phyloP scores from a whole-genome alignment of 257 asterid species.

The Ilex asprella region DNA sequence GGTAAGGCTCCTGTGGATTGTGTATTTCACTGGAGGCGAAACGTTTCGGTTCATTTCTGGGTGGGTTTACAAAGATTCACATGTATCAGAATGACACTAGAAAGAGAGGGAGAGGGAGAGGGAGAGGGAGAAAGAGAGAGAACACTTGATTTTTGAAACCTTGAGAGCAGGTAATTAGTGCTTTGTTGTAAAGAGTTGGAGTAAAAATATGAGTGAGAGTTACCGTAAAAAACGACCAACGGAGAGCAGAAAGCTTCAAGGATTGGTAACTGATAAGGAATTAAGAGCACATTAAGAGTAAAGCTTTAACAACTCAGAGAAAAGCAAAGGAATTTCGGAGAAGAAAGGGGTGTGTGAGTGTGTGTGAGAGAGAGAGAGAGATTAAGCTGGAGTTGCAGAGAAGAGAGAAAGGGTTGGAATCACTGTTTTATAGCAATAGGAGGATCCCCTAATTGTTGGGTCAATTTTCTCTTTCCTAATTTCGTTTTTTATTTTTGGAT shows the following conservation, averaged over 20 bases:
- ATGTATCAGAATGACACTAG: too few species aligned
- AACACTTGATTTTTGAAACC: neutral
- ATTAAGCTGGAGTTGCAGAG: neutral
- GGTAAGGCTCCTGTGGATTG: slow-evolving; percentile 22
- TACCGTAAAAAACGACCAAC: too few species aligned
- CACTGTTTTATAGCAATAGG: neutral
- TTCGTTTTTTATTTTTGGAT: too few species aligned
- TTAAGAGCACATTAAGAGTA: neutral
- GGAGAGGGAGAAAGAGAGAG: neutral
- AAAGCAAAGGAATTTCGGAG: neutral
- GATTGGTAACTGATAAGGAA: neutral
- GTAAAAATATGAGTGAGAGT: too few species aligned
- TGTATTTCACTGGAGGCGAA: slow-evolving; percentile 15
- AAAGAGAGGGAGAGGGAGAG: neutral
- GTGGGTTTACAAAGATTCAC: too few species aligned
- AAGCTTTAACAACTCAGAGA: neutral
- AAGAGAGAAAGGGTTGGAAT: neutral
- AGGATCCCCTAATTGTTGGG: too few species aligned
- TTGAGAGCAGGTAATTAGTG: neutral
- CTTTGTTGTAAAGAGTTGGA: too few species aligned
- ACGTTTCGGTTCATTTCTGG: slow-evolving; percentile 6
- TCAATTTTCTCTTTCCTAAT: neutral
- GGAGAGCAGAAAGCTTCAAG: too few species aligned
- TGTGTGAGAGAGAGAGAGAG: neutral
- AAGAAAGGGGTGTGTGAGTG: too few species aligned